Evolutionary conservation across 805 yeast species (phyloP), one percentile per base, ranked within the genome.

Genomic region (Naumovozyma baii): DNA sequence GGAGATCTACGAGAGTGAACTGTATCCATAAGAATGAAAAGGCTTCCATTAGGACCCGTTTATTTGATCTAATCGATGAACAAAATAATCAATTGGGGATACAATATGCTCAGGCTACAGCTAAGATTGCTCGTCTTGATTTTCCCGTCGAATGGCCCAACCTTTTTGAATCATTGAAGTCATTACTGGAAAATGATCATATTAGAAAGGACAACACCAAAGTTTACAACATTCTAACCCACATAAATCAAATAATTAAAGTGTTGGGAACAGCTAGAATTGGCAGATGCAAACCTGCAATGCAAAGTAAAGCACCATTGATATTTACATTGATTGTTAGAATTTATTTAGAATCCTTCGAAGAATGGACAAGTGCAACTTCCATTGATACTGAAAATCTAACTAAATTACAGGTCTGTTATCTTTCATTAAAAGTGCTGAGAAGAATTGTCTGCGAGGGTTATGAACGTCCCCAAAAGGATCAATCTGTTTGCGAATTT

Each of bases 111-210:
- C 82, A 83, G 47, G 80, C 94, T 0, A 67, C 83, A 5, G 80
- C 94, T 1, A 69, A 80, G 43, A 82, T 92, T 19, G 81, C 83
- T 18, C 64, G 96, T 37, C 67, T 76, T 41, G 98, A 92, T 51
- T 92, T 84, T 55, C 96, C 97, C 0, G 59, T 64, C 2, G 87
- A 80, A 34, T 92, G 96, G 96, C 87, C 94, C 0, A 60, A 71
- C 2, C 55, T 92, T 15, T 82, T 92, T 52, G 88, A 83, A 41
- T 79, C 78, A 12, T 44, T 81, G 1, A 69, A 74, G 34, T 51
- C 51, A 3, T 50, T 67, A 16, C 51, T 81, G 36, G 74, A 63
- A 41, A 60, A 66, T 10, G 69, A 69, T 14, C 67, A 68, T 12
- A 59, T 64, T 19, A 59, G 62, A 33, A 66, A 62, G 18, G 72